A percentile compares a stretch with the other conserved stretches of the same genome.
phyloP scores from a whole-genome alignment of 495 filamentous ascomycete genomes.

The Saxophila tyrrhenica region DNA sequence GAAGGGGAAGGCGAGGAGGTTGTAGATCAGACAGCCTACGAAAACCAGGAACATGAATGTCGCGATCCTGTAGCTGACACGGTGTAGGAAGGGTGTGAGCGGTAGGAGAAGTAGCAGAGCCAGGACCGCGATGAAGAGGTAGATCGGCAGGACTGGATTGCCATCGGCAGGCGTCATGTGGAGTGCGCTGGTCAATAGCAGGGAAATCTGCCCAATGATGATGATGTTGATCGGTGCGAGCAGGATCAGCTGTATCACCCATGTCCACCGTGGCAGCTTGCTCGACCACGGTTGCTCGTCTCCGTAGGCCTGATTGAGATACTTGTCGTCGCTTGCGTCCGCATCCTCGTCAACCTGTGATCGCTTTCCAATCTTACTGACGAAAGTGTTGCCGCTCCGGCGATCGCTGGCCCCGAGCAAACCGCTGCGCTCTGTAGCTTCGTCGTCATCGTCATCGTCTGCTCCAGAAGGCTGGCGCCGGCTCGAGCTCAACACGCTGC shows the following conservation, averaged over 20 bases:
- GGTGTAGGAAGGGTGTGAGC: constrained; percentile 72
- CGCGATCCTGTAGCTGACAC: constrained; percentile 73
- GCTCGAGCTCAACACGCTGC: constrained; percentile 4
- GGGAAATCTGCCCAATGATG: constrained; percentile 57
- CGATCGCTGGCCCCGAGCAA: constrained; percentile 44
- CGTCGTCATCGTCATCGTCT: constrained; percentile 37
- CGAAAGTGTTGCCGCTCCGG: constrained; percentile 34
- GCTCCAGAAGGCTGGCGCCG: neutral
- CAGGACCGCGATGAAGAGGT: constrained; percentile 55
- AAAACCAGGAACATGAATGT: constrained; percentile 63
- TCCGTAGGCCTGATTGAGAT: constrained; percentile 46
- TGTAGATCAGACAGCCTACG: constrained; percentile 70
- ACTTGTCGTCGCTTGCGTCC: constrained; percentile 25
- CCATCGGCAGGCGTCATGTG: constrained; percentile 62
- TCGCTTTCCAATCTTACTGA: constrained; percentile 47
- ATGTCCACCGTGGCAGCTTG: constrained; percentile 66
- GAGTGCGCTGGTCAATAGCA: constrained; percentile 60
- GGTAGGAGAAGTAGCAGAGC: constrained; percentile 67
- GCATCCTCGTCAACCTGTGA: constrained; percentile 29
- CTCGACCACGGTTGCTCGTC: constrained; percentile 79
- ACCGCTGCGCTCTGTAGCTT: constrained; percentile 67
- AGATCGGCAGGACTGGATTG: constrained; percentile 40
- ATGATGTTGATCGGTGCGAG: constrained; percentile 66
- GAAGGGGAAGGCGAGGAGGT: constrained; percentile 81
- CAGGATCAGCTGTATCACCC: constrained; percentile 76